phyloP scores from a whole-genome alignment of 768 basidiomycete genomes.

The Amanita molliuscula region DNA sequence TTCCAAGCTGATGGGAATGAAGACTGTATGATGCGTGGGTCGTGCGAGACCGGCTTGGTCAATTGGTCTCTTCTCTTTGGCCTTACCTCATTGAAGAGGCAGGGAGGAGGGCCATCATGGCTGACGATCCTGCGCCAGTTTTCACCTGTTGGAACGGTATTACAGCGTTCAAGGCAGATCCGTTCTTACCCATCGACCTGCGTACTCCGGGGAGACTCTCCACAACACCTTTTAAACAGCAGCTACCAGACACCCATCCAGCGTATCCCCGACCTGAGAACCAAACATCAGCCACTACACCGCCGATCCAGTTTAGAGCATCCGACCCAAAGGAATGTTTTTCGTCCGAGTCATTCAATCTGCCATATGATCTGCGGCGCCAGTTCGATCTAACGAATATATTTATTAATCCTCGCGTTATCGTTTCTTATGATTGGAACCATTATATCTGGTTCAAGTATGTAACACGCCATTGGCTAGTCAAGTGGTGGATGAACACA shows the following conservation, averaged over 20 bases:
- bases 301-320: background rate
- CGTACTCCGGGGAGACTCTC: conserved; percentile 11
- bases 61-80: conserved; percentile 21
- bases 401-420: conserved; percentile 3
- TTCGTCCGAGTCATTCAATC: conserved; percentile 3
- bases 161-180: conserved; percentile 27
- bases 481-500: conserved; percentile 3
- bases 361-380: conserved; percentile 2
- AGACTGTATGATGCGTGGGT: conserved; percentile 29
- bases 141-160: conserved; percentile 39
- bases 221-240: background rate
- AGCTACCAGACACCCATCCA: background rate
- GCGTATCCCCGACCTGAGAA: background rate
- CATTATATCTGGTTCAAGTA: conserved; percentile 3
- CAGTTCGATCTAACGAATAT: background rate
- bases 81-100: conserved; percentile 31
- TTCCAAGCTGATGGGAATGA: background rate
- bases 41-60: conserved; percentile 22
- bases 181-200: conserved; percentile 26
- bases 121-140: conserved; percentile 30
- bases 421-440: background rate
- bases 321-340: background rate
- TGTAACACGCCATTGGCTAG: conserved; percentile 4
- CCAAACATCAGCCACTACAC: background rate
- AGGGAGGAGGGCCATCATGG: conserved; percentile 22